A percentile compares a stretch with the other conserved stretches of the same genome.
These are phyloP conservation scores for Hypsizygus marmoreus DNA, from an alignment of 768 basidiomycete genomes.

Conservation along the genomic window DNA sequence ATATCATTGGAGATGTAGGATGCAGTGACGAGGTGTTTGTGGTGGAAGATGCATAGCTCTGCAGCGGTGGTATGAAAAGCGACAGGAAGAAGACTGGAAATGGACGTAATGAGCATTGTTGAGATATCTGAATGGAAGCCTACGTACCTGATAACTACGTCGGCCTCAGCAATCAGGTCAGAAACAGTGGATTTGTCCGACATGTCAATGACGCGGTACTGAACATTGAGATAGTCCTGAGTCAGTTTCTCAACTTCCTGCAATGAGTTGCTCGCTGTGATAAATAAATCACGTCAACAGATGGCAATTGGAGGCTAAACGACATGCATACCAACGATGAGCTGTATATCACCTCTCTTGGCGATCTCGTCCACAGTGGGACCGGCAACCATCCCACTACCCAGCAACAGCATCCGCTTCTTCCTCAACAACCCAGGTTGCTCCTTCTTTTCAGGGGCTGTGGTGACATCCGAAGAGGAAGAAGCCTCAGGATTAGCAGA, in stretches of 20 bases:
- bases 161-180: slow-evolving; percentile 59
- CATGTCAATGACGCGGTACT: slow-evolving; percentile 62
- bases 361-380: slow-evolving; percentile 82
- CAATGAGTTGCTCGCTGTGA: slow-evolving; percentile 71
- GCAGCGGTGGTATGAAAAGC: slow-evolving; percentile 73
- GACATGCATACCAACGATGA: slow-evolving; percentile 71
- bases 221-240: slow-evolving; percentile 49
- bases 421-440: slow-evolving; percentile 30
- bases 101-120: neutral
- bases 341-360: slow-evolving; percentile 58
- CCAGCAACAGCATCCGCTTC: slow-evolving; percentile 78
- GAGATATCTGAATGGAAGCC: neutral
- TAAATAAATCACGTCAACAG: slow-evolving; percentile 6
- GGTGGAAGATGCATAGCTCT: slow-evolving; percentile 64
- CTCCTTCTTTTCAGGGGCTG: neutral
- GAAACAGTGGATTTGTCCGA: slow-evolving; percentile 45
- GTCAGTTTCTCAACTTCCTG: slow-evolving; percentile 56
- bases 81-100: slow-evolving; percentile 76
- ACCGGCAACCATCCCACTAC: slow-evolving; percentile 94
- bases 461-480: neutral
- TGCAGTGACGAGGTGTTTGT: slow-evolving; percentile 85
- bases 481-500: too few relatives aligned
- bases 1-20: slow-evolving; percentile 87
- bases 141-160: slow-evolving; percentile 82
- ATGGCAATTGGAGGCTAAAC: slow-evolving; percentile 12